phyloP scores from a whole-genome alignment of 2,329 filamentous ascomycete species.

The Paramyrothecium roridum region DNA sequence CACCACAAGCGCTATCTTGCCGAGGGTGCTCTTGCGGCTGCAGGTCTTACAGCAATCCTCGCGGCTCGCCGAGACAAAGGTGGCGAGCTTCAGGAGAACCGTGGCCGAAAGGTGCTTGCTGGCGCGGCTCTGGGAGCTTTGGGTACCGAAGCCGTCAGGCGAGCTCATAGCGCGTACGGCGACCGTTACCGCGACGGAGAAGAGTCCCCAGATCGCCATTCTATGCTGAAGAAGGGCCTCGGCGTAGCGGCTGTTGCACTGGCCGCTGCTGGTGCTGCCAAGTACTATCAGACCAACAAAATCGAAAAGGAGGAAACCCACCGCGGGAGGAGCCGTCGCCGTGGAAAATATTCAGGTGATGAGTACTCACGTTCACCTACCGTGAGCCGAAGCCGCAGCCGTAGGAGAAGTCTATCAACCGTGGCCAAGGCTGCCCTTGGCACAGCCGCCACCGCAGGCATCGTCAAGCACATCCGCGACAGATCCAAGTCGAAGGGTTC shows the following conservation, averaged over 20 bases:
- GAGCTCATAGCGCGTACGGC: slow-evolving; percentile 59
- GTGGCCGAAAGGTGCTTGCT: slow-evolving; percentile 56
- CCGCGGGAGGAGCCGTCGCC: slow-evolving; percentile 53
- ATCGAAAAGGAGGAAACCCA: slow-evolving; percentile 55
- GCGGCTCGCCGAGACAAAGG: slow-evolving; percentile 50
- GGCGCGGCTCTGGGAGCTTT: slow-evolving; percentile 62
- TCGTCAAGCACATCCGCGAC: slow-evolving; percentile 55
- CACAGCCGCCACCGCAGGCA: slow-evolving; percentile 54
- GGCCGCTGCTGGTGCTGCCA: slow-evolving; percentile 62
- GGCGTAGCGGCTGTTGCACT: slow-evolving; percentile 62
- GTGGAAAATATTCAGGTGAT: slow-evolving; percentile 37
- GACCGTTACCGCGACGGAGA: slow-evolving; percentile 43
- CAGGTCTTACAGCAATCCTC: slow-evolving; percentile 58
- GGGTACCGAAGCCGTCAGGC: slow-evolving; percentile 57
- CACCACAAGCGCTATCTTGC: slow-evolving; percentile 59
- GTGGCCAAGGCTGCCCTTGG: slow-evolving; percentile 56
- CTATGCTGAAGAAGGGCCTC: slow-evolving; percentile 57
- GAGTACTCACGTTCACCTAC: slow-evolving; percentile 40
- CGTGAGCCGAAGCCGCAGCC: slow-evolving; percentile 36
- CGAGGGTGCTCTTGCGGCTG: slow-evolving; percentile 63
- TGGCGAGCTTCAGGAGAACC: slow-evolving; percentile 46
- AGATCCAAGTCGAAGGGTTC: slow-evolving; percentile 40
- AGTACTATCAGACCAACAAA: slow-evolving; percentile 60
- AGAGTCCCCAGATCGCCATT: slow-evolving; percentile 37
- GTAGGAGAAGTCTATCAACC: slow-evolving; percentile 43